A percentile compares a stretch with the other conserved stretches of the same genome.
Conservation (phyloP, 1,139 yeast species). For the Kazachstania sp. region DNA sequence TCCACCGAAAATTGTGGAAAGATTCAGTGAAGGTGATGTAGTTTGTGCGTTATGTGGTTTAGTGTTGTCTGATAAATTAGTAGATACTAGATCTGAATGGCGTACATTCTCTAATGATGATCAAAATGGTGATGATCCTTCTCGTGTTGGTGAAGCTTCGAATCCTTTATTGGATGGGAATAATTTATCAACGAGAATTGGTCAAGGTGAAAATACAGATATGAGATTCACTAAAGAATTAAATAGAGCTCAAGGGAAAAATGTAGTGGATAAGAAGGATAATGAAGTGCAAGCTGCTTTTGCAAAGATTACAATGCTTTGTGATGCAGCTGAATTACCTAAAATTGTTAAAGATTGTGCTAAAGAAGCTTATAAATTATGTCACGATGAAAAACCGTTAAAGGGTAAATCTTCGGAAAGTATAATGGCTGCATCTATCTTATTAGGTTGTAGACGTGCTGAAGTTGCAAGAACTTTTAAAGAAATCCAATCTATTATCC, state of each 20-base stretch:
- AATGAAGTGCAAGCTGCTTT: constrained; percentile 83
- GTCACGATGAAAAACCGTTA: constrained; percentile 77
- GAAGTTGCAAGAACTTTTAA: constrained; percentile 91
- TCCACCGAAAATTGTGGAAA: constrained; percentile 91
- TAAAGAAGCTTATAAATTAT: constrained; percentile 88
- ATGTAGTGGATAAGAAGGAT: constrained; percentile 79
- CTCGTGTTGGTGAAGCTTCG: constrained; percentile 99
- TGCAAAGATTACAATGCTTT: constrained; percentile 87
- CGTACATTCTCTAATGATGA: constrained; percentile 96
- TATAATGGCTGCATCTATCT: constrained; percentile 93
- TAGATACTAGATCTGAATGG: constrained; percentile 97
- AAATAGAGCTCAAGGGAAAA: constrained; percentile 79
- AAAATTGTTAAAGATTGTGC: constrained; percentile 96
- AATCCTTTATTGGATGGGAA: constrained; percentile 88
- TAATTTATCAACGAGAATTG: constrained; percentile 86
- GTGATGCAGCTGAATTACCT: constrained; percentile 93
- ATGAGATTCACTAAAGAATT: constrained; percentile 70
- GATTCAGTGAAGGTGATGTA: constrained; percentile 95
- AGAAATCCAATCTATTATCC: constrained; percentile 92
- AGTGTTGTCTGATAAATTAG: constrained; percentile 84
- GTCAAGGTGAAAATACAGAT: constrained; percentile 67
- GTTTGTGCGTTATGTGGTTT: constrained; percentile 96
- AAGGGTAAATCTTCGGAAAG: constrained; percentile 91
- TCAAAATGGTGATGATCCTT: constrained; percentile 96
- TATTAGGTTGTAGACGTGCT: constrained; percentile 91